These are phyloP conservation scores for Fusarium newnesense DNA, from an alignment of 2,329 filamentous ascomycete species.

Conservation along the genomic window DNA sequence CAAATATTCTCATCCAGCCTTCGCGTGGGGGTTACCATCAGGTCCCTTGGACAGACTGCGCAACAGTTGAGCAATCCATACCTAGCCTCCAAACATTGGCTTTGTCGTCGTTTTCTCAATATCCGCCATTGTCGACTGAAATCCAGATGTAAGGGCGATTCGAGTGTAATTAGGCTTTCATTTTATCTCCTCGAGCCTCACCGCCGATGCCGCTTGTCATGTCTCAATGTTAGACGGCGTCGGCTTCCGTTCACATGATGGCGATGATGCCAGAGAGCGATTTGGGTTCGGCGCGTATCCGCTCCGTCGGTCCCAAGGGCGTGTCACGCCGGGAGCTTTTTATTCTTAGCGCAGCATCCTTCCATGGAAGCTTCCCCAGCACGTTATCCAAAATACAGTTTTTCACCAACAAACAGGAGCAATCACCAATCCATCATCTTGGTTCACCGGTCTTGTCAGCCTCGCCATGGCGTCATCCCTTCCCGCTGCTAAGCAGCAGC, in stretches of 20 bases:
- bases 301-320: constrained; percentile 22
- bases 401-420: constrained; percentile 20
- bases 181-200: constrained; percentile 19
- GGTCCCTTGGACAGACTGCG: neutral
- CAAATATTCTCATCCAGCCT: neutral
- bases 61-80: neutral
- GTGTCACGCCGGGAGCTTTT: constrained; percentile 20
- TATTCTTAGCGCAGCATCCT: constrained; percentile 24
- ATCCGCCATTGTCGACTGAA: constrained; percentile 15
- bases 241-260: constrained; percentile 18
- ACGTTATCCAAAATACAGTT: constrained; percentile 10
- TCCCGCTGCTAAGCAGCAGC: constrained; percentile 77
- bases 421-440: constrained; percentile 15
- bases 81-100: neutral
- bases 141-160: neutral
- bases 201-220: constrained; percentile 12
- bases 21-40: constrained; percentile 1
- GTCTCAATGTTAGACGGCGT: constrained; percentile 2
- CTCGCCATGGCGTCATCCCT: constrained; percentile 63
- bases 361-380: constrained; percentile 11
- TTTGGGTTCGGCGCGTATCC: constrained; percentile 29
- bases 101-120: neutral
- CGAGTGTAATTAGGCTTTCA: neutral
- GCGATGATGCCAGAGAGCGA: constrained; percentile 27
- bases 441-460: constrained; percentile 17